Base-by-base conservation (phyloP, 1,284 basidiomycete species). In the Ustilago shanxiensis region DNA sequence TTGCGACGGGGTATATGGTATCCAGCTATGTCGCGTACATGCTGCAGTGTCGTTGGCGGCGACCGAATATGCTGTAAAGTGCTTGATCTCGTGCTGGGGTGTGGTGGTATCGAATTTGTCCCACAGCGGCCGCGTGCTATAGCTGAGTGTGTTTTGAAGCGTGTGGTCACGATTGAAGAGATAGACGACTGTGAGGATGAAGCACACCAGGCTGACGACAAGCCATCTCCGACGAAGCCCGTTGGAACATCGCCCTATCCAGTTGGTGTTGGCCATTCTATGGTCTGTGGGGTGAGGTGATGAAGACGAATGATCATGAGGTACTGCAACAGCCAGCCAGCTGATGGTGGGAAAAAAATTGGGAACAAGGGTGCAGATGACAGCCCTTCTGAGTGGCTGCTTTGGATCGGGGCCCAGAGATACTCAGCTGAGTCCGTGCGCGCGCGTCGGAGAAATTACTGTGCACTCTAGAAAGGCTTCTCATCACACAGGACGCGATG, bases 121-220 rank as follows among this genome's bases (percentile, higher is more conserved):
- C 91, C 91, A 92, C 41, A 92, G 85, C 6, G 91, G 91, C 26
- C 91, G 87, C 4, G 90, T 90, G 11, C 89, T 89, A 81, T 91
- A 91, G 3, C 90, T 67, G 41, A 84, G 60, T 28, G 72, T 79
- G 45, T 77, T 70, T 29, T 59, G 76, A 2, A 79, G 50, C 0
- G 63, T 61, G 16, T 28, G 52, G 26, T 63, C 62, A 28, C 76
- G 76, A 13, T 58, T 55, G 28, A 72, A 50, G n/a, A 63, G 53
- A 10, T 53, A 65, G 56, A 65, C 14, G 60, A 59, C 28, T 10
- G 50, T 39, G 20, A 54, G 0, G 29, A 52, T 7, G 29, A 66
- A 52, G 28, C 57, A 49, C 11, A 28, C 24, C 20, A 54, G 22
- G 51, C 54, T 37, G 26, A 59, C 9, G n/a, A 59, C 31, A 33